Conservation (phyloP, 2,329 filamentous ascomycete species). For the Cytospora schulzeri region DNA sequence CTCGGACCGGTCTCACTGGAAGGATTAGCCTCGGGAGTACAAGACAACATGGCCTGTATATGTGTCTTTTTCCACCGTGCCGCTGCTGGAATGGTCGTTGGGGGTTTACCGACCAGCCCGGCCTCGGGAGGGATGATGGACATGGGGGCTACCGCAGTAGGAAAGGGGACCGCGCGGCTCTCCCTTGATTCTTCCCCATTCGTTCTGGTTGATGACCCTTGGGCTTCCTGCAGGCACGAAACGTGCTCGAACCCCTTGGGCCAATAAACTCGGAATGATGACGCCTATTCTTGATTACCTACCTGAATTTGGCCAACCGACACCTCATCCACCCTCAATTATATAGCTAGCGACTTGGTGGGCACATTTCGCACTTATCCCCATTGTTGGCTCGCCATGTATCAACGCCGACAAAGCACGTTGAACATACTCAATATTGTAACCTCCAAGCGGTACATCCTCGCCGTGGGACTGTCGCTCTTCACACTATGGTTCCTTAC, state of each 20-base stretch:
- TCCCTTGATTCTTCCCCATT: neutral
- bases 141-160: neutral
- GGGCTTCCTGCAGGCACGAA: neutral
- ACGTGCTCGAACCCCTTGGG: conserved; percentile 2
- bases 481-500: conserved; percentile 8
- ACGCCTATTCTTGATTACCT: neutral
- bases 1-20: too few species aligned
- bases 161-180: neutral
- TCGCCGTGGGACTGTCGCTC: neutral
- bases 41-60: neutral
- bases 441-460: conserved; percentile 1
- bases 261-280: neutral
- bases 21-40: neutral
- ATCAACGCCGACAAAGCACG: neutral
- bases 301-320: neutral
- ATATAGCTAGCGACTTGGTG: conserved; percentile 1
- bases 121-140: neutral
- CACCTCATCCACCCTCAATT: neutral
- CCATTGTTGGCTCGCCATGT: conserved; percentile 16
- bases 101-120: too few species aligned
- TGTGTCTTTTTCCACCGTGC: neutral
- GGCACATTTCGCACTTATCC: neutral
- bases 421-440: neutral
- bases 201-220: neutral
- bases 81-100: neutral